phyloP scores from a whole-genome alignment of 768 basidiomycete genomes.

The Mycena floridula region DNA sequence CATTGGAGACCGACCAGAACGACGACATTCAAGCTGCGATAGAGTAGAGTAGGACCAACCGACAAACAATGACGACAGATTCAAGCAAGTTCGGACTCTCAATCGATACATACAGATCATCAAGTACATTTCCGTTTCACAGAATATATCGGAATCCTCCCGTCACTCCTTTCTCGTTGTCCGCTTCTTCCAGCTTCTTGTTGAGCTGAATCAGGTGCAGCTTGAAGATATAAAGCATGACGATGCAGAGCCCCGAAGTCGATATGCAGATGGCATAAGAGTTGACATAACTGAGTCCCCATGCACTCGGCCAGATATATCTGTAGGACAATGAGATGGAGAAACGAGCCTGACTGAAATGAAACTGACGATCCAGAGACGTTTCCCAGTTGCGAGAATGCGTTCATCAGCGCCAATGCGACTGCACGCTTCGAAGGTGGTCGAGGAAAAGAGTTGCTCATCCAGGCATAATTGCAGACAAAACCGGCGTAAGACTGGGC shows the following conservation, averaged over 20 bases:
- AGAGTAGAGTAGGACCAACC: too few relatives aligned
- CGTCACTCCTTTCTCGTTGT: slow-evolving; percentile 32
- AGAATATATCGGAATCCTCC: slow-evolving; percentile 47
- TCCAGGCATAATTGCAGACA: slow-evolving; percentile 52
- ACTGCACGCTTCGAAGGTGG: slow-evolving; percentile 82
- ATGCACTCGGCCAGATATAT: slow-evolving; percentile 59
- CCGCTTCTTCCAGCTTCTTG: slow-evolving; percentile 25
- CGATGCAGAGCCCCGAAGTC: slow-evolving; percentile 42
- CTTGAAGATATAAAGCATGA: slow-evolving; percentile 48
- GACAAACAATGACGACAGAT: too few relatives aligned
- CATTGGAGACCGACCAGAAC: too few relatives aligned
- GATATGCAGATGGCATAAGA: slow-evolving; percentile 63
- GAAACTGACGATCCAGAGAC: slow-evolving; percentile 69
- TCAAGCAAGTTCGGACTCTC: too few relatives aligned
- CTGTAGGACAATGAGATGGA: slow-evolving; percentile 22
- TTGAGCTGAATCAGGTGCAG: slow-evolving; percentile 34
- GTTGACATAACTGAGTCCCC: slow-evolving; percentile 63
- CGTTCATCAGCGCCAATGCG: slow-evolving; percentile 74
- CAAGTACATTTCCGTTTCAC: slow-evolving; percentile 16
- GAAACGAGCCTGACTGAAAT: slow-evolving; percentile 1
- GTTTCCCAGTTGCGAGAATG: slow-evolving; percentile 80
- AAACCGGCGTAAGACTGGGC: slow-evolving; percentile 73
- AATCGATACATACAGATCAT: too few relatives aligned
- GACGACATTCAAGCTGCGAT: too few relatives aligned
- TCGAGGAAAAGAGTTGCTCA: slow-evolving; percentile 52